phyloP scores from a whole-genome alignment of 306 rosid genomes.

The Castanospermum australe region DNA sequence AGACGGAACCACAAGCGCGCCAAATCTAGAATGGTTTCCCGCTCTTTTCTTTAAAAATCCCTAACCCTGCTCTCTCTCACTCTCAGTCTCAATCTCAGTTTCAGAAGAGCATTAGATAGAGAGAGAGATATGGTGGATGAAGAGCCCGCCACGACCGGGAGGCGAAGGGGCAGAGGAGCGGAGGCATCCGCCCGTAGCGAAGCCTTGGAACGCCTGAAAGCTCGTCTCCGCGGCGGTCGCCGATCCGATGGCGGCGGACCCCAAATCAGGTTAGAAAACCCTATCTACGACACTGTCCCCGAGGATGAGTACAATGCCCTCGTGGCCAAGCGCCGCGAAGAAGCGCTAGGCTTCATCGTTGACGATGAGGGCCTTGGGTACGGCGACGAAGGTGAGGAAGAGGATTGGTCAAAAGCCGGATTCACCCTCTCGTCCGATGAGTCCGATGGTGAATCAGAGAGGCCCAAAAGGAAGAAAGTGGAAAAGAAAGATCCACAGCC shows the following conservation, averaged over 20 bases:
- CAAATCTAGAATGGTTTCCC: slow-evolving; percentile 35
- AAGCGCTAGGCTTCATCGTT: slow-evolving; percentile 63
- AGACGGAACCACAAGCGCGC: slow-evolving; percentile 20
- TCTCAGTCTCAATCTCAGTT: neutral
- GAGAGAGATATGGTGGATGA: slow-evolving; percentile 62
- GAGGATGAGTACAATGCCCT: slow-evolving; percentile 89
- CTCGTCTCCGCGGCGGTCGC: slow-evolving; percentile 61
- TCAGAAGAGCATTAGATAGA: neutral
- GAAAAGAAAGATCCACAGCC: slow-evolving; percentile 63
- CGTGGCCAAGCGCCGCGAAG: slow-evolving; percentile 82
- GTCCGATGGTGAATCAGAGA: slow-evolving; percentile 62
- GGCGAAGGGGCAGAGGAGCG: slow-evolving; percentile 63
- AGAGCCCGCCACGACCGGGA: slow-evolving; percentile 37
- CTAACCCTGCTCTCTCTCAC: neutral
- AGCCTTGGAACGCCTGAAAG: slow-evolving; percentile 78
- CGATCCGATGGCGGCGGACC: slow-evolving; percentile 57
- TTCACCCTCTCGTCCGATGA: slow-evolving; percentile 56
- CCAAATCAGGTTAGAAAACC: slow-evolving; percentile 76
- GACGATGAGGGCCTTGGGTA: slow-evolving; percentile 89
- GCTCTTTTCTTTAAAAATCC: slow-evolving; percentile 28
- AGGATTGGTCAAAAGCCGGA: slow-evolving; percentile 88
- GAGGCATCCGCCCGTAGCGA: slow-evolving; percentile 52
- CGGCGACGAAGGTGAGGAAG: slow-evolving; percentile 91
- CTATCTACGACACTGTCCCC: slow-evolving; percentile 63
- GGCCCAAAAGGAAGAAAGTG: slow-evolving; percentile 56